Evolutionary conservation across 2,329 filamentous ascomycete genomes (phyloP).

Genomic region (Fusarium lateritium): DNA sequence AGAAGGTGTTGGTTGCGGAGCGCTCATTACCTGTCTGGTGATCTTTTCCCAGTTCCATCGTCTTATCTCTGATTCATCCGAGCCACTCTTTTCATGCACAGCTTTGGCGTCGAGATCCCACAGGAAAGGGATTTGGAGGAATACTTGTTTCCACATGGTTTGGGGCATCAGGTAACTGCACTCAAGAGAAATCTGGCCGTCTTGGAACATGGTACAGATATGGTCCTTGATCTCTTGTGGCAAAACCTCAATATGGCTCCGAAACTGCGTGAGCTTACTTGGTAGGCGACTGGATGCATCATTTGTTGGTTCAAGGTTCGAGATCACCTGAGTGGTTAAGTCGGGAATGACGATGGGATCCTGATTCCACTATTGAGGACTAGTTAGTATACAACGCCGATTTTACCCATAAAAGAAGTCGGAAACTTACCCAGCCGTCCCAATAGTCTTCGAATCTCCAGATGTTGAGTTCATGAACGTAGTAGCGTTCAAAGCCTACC

Average conservation of each 20-base stretch:
- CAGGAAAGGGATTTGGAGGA: constrained; percentile 19
- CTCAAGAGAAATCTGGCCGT: background rate
- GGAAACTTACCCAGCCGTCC: constrained; percentile 11
- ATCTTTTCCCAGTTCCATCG: constrained; percentile 24
- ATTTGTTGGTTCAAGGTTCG: background rate
- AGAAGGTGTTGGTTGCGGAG: background rate
- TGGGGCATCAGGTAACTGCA: constrained; percentile 2
- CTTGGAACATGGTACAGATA: background rate
- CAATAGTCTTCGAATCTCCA: background rate
- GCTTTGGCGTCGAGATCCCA: constrained; percentile 6
- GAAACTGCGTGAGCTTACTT: background rate
- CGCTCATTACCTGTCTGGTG: constrained; percentile 7
- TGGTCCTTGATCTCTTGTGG: background rate
- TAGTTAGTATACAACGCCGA: background rate
- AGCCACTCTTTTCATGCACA: background rate
- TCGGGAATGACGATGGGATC: background rate
- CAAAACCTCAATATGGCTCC: background rate
- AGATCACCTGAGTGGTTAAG: background rate
- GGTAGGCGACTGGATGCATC: background rate
- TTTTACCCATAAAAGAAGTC: too few species aligned
- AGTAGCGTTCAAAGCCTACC: background rate
- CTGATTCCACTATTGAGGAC: constrained; percentile 3
- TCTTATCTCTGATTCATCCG: background rate
- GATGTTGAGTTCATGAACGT: background rate
- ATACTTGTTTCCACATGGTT: constrained; percentile 7